Conservation (phyloP, 345 rosid species). For the Boechera stricta region DNA sequence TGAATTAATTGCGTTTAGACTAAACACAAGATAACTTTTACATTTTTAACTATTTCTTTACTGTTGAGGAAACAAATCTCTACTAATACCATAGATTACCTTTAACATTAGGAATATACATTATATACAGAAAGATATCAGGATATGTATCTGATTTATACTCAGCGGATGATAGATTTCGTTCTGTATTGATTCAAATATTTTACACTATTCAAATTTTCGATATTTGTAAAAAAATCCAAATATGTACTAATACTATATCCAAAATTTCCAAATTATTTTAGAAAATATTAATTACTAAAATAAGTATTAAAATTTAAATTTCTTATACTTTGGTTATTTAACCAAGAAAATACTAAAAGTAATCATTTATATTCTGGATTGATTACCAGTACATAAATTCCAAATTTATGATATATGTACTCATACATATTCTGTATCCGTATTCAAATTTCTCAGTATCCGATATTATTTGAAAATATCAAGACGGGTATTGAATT, state of each 20-base stretch:
- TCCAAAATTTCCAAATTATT: neutral
- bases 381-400: neutral
- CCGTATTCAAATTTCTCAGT: too few relatives aligned
- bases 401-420: neutral
- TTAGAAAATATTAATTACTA: neutral
- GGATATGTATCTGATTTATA: neutral
- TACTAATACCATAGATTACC: neutral
- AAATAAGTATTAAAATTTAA: too few relatives aligned
- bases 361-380: too few relatives aligned
- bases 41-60: neutral
- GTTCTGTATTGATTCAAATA: neutral
- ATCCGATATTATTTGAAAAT: too few relatives aligned
- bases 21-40: neutral
- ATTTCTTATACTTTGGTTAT: too few relatives aligned
- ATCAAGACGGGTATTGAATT: too few relatives aligned
- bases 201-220: neutral
- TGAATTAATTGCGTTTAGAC: slow-evolving; percentile 15
- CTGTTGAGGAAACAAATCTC: neutral
- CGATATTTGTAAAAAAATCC: neutral
- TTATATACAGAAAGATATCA: too few relatives aligned
- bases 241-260: neutral
- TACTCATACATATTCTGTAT: too few relatives aligned
- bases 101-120: neutral
- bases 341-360: neutral
- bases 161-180: neutral